A percentile compares a stretch with the other conserved stretches of the same genome.
phyloP scores from a whole-genome alignment of 495 filamentous ascomycete genomes.

The Tuber melanosporum region DNA sequence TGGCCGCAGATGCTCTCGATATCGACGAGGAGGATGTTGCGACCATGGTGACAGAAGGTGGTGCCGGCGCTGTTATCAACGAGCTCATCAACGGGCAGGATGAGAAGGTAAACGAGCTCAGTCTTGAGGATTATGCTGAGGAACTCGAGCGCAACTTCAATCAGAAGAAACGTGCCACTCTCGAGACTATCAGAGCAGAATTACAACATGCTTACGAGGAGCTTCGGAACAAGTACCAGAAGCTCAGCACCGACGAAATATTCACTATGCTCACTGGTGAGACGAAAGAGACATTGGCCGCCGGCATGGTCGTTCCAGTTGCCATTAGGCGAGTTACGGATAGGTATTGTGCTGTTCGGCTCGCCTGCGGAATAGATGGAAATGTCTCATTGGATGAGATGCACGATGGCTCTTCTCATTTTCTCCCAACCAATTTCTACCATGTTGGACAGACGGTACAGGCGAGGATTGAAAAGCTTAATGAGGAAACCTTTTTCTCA shows the following conservation, averaged over 20 bases:
- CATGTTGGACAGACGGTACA: constrained; percentile 71
- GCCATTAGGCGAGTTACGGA: constrained; percentile 80
- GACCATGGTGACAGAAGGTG: constrained; percentile 81
- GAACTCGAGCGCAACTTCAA: constrained; percentile 88
- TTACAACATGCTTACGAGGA: constrained; percentile 90
- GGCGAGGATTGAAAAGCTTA: constrained; percentile 77
- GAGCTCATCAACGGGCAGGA: constrained; percentile 85
- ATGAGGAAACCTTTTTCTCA: constrained; percentile 71
- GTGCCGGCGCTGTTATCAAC: constrained; percentile 79
- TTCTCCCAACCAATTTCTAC: constrained; percentile 52
- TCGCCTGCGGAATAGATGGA: constrained; percentile 91
- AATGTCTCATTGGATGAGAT: constrained; percentile 50
- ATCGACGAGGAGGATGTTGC: constrained; percentile 97
- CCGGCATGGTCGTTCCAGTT: constrained; percentile 87
- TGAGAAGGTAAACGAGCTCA: constrained; percentile 91
- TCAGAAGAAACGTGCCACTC: constrained; percentile 88
- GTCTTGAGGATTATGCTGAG: constrained; percentile 93
- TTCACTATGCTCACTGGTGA: constrained; percentile 98
- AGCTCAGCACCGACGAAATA: constrained; percentile 68
- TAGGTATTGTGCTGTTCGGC: constrained; percentile 83
- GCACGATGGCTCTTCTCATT: constrained; percentile 37
- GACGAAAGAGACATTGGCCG: constrained; percentile 69
- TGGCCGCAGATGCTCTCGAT: constrained; percentile 94
- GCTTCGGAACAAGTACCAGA: constrained; percentile 69
- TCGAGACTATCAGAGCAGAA: constrained; percentile 93